Base-by-base conservation (phyloP, 2,329 filamentous ascomycete species). In the Colletotrichum tanaceti region DNA sequence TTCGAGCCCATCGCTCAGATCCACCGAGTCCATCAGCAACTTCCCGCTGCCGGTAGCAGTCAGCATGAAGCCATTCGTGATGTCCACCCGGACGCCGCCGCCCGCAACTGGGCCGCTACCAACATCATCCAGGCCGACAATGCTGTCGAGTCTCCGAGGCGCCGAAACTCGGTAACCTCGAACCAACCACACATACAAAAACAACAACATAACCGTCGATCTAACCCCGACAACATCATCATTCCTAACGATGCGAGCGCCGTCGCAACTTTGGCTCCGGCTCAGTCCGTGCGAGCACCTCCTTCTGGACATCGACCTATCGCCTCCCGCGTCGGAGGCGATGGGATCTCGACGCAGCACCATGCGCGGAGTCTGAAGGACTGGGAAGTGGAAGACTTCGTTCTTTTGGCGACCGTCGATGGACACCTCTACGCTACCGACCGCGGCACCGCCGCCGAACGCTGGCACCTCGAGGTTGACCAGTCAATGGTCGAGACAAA, bases 341-440 rank as follows among this genome's bases (percentile, higher is more conserved):
- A 86, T 79, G 90, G 89, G 76, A 85, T 92, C 81, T 88, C 91
- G 85, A 90, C 92, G 92, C 92, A 91, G 91, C 91, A 93, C 79
- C 86, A 87, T 91, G 95, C 94, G 94, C 94, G 95, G 90, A 97
- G 91, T 87, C 87, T 98, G 88, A 91, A 94, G 89, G 95, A 98
- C 85, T 98, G 95, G 95, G 93, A 98, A 92, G 94, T 98, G 84
- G 95, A 98, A 93, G 94, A 98, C 86, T 97, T 98, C 89, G 93
- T 98, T 84, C 93, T 99, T 86, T 87, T 99, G 92, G 95, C 96
- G 93, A 98, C 96, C 88, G 93, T 98, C 89, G 94, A 98, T 86
- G 96, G 96, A 86, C 93, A 93, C 79, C 89, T 98, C 76, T 93
- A 97, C 83, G 94, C 95, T 79, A 90, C 90, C 80, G 93, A 98